phyloP scores from a whole-genome alignment of 1,284 basidiomycete genomes.

The Marasmius sp. region DNA sequence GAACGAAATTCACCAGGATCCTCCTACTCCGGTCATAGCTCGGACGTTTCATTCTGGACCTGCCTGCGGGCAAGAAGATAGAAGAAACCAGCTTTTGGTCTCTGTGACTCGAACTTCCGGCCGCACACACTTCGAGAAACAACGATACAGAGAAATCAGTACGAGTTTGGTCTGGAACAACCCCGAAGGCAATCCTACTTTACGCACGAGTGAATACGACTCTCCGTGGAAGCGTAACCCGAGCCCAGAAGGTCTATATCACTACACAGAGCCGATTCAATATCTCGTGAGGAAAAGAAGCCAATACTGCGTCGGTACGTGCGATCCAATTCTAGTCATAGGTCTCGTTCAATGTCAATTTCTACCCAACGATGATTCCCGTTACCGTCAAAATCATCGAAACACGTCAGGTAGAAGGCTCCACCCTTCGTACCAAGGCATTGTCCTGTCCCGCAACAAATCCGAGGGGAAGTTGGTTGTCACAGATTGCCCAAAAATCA shows the following conservation, averaged over 20 bases:
- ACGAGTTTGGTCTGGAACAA: constrained; percentile 54
- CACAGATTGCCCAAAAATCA: constrained; percentile 97
- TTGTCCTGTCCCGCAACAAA: constrained; percentile 84
- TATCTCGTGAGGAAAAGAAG: constrained; percentile 88
- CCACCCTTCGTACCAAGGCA: constrained; percentile 83
- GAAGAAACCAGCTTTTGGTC: constrained; percentile 82
- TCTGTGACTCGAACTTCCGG: constrained; percentile 60
- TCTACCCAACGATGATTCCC: constrained; percentile 72
- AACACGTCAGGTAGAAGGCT: constrained; percentile 45
- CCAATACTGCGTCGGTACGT: constrained; percentile 91
- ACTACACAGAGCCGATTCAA: constrained; percentile 64
- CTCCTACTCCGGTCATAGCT: constrained; percentile 40
- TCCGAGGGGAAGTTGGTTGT: constrained; percentile 91
- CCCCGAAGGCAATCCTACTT: constrained; percentile 57
- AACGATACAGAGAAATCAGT: constrained; percentile 13
- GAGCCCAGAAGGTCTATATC: constrained; percentile 47
- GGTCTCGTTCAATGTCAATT: constrained; percentile 12
- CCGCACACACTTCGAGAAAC: constrained; percentile 25
- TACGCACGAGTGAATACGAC: constrained; percentile 43
- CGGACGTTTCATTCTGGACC: constrained; percentile 82
- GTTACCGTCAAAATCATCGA: constrained; percentile 58
- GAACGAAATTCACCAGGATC: background rate
- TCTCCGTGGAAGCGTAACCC: constrained; percentile 49
- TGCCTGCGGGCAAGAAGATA: constrained; percentile 58
- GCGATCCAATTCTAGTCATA: background rate